Conservation (phyloP, 176 grass and related monocot species). For the Oryza australiensis region DNA sequence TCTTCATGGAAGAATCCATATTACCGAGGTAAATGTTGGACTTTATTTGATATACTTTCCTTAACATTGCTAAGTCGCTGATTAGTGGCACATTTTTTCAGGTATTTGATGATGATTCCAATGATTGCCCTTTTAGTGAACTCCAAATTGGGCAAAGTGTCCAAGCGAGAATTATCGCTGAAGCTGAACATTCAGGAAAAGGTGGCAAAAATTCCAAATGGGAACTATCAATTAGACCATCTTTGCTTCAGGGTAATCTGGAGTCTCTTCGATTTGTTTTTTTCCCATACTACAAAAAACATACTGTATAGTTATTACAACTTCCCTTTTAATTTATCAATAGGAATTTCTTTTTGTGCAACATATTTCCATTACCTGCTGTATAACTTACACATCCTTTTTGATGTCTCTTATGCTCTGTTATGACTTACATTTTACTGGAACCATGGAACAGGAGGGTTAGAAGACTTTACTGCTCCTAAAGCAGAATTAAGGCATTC, state of each 20-base stretch:
- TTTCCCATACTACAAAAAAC: constrained; percentile 1
- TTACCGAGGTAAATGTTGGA: constrained; percentile 71
- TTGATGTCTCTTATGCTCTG: constrained; percentile 25
- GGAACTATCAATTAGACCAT: constrained; percentile 89
- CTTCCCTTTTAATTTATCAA: constrained; percentile 4
- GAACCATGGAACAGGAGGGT: constrained; percentile 42
- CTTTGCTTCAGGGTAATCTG: constrained; percentile 50
- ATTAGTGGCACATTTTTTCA: constrained; percentile 37
- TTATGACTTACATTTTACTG: constrained; percentile 18
- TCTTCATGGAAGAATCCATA: constrained; percentile 79
- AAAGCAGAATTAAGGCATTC: constrained; percentile 49
- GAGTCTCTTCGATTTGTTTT: constrained; percentile 1
- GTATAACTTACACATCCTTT: constrained; percentile 17
- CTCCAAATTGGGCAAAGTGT: constrained; percentile 65
- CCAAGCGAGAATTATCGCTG: constrained; percentile 66
- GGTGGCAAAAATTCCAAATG: constrained; percentile 57
- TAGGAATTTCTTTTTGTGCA: neutral
- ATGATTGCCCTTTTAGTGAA: constrained; percentile 69
- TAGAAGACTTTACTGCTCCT: constrained; percentile 29
- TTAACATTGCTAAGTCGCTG: constrained; percentile 31
- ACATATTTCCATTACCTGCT: neutral
- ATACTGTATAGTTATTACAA: neutral
- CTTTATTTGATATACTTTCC: constrained; percentile 28
- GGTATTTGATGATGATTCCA: constrained; percentile 65
- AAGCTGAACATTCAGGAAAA: constrained; percentile 58